These are phyloP conservation scores for Acanthamoeba rhysodes DNA, from an alignment of 208 protist species.

Conservation along the genomic window DNA sequence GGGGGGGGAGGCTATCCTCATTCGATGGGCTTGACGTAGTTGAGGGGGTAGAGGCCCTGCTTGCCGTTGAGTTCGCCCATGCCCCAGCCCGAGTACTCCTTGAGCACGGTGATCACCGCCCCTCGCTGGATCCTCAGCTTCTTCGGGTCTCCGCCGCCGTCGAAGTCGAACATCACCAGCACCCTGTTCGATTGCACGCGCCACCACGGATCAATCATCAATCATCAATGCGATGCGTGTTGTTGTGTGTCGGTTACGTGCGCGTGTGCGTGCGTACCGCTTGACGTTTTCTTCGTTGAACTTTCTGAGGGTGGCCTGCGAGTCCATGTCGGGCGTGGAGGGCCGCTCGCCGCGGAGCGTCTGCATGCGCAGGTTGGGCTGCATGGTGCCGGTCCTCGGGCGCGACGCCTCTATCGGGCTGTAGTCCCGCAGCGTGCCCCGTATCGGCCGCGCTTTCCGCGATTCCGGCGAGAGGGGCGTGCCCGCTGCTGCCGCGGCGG, in stretches of 20 bases:
- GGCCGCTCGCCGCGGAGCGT: background rate
- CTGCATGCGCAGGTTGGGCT: background rate
- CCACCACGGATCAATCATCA: background rate
- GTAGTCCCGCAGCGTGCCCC: background rate
- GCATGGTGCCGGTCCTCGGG: background rate
- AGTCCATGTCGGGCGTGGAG: background rate
- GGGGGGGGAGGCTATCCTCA: background rate
- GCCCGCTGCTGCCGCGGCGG: background rate
- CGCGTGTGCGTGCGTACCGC: background rate
- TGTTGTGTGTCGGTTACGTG: too few relatives aligned
- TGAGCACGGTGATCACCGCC: background rate
- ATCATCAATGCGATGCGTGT: background rate
- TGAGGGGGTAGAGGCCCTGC: constrained; percentile 22
- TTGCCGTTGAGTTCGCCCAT: background rate
- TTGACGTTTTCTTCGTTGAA: background rate
- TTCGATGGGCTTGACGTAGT: constrained; percentile 9
- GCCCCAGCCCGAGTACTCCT: constrained; percentile 12
- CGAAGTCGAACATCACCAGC: constrained; percentile 1
- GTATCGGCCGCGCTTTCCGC: background rate
- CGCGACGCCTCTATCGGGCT: background rate
- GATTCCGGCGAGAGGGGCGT: background rate
- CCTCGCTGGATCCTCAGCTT: background rate
- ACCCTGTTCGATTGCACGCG: background rate
- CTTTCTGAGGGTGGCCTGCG: background rate
- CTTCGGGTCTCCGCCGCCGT: constrained; percentile 7